A percentile compares a stretch with the other conserved stretches of the same genome.
Conservation (phyloP, 2,329 filamentous ascomycete genomes). For the Xylogone sp. region DNA sequence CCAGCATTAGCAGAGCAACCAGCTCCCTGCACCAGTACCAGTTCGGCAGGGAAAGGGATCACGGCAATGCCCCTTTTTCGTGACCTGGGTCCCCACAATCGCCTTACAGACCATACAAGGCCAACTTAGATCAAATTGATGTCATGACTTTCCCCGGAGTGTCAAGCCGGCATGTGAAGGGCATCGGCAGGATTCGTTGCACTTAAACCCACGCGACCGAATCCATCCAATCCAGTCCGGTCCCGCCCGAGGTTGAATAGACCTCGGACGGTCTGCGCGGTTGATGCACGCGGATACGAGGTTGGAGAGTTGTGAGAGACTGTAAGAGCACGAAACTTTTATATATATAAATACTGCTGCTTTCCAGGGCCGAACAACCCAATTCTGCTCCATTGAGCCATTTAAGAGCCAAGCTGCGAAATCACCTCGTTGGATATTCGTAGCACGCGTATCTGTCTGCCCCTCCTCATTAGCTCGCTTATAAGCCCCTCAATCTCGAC, state of each 20-base stretch:
- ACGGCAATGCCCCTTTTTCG: constrained; percentile 41
- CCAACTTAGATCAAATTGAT: neutral
- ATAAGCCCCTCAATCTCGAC: neutral
- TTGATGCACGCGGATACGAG: neutral
- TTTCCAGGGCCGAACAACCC: too few relatives aligned
- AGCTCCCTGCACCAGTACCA: too few relatives aligned
- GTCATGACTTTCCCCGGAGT: neutral
- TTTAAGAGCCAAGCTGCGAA: too few relatives aligned
- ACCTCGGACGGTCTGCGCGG: constrained; percentile 13
- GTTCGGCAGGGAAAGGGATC: constrained; percentile 42
- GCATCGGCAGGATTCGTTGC: constrained; percentile 7
- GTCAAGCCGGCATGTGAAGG: constrained; percentile 19
- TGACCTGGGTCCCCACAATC: neutral
- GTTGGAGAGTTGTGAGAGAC: neutral
- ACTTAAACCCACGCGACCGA: neutral
- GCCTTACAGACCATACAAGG: neutral
- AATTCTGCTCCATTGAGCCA: too few relatives aligned
- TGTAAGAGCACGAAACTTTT: neutral
- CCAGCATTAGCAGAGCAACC: too few relatives aligned
- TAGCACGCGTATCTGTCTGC: neutral
- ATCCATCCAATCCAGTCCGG: constrained; percentile 8
- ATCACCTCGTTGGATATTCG: too few relatives aligned
- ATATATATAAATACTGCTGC: neutral
- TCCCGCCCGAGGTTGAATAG: constrained; percentile 9
- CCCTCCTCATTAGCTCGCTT: neutral